Evolutionary conservation across 139 green algal species (phyloP).

Genomic region (Diplosphaera chodatii): DNA sequence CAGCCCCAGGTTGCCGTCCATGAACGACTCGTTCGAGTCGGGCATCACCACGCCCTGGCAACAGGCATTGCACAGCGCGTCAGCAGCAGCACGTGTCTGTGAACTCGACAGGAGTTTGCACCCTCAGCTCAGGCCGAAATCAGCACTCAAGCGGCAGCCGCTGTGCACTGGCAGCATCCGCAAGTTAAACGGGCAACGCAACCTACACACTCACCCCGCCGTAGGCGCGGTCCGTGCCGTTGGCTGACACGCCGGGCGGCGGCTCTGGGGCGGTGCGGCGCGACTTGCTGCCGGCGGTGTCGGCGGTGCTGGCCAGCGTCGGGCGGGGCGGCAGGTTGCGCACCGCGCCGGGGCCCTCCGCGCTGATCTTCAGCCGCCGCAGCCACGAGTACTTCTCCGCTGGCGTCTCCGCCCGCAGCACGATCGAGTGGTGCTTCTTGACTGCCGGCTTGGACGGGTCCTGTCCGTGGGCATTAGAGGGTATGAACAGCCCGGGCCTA

Average conservation of each 20-base stretch:
- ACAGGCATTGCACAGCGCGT: too few species aligned
- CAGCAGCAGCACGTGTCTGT: too few species aligned
- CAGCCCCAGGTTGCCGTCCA: background rate
- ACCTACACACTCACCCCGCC: background rate
- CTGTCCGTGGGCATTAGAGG: too few species aligned
- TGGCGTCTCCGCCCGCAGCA: slow-evolving; percentile 62
- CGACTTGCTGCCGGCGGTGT: background rate
- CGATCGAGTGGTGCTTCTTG: slow-evolving; percentile 58
- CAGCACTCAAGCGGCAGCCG: too few species aligned
- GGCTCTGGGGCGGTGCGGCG: background rate
- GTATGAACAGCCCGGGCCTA: too few species aligned
- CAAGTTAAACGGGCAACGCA: too few species aligned
- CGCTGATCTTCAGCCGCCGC: slow-evolving; percentile 41
- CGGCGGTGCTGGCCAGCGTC: background rate
- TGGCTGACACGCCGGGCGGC: background rate
- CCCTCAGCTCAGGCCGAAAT: too few species aligned
- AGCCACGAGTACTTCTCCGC: slow-evolving; percentile 75
- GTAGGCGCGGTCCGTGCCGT: background rate
- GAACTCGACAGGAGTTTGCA: too few species aligned
- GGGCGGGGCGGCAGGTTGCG: background rate
- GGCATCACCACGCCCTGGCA: too few species aligned
- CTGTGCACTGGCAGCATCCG: too few species aligned
- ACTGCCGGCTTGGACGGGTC: slow-evolving; percentile 46
- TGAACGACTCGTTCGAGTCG: slow-evolving; percentile 5
- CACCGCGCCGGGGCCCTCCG: slow-evolving; percentile 10